Percentiles rank a stretch among this genome's conserved stretches.
Evolutionary conservation across 805 yeast species (phyloP).

Genomic region (Nematodospora valgi): DNA sequence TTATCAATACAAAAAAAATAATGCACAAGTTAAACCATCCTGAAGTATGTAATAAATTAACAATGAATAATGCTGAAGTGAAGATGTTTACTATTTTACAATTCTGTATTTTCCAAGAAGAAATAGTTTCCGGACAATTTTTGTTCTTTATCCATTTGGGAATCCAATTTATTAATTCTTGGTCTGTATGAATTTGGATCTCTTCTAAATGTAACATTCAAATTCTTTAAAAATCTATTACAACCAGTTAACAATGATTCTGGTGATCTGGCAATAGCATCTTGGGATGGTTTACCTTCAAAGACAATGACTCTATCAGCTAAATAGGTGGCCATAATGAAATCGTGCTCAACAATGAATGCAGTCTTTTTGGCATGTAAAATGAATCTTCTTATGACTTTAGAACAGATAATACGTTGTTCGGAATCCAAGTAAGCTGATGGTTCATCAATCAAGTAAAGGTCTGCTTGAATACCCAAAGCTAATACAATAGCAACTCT

Average conservation of each 20-base stretch:
- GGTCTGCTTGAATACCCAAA: constrained; percentile 92
- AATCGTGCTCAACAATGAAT: constrained; percentile 99
- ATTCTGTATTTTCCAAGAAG: constrained; percentile 73
- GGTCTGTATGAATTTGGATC: constrained; percentile 98
- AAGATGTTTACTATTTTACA: constrained; percentile 16
- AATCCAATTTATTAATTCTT: constrained; percentile 94
- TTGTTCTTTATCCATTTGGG: constrained; percentile 99
- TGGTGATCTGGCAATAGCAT: constrained; percentile 83
- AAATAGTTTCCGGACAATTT: constrained; percentile 89
- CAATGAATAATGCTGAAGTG: background rate
- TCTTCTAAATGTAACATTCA: constrained; percentile 98
- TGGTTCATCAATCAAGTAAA: constrained; percentile 97
- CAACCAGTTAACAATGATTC: constrained; percentile 96
- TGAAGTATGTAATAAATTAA: no score
- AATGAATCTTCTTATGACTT: constrained; percentile 95
- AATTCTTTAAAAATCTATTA: constrained; percentile 92
- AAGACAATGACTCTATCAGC: constrained; percentile 99
- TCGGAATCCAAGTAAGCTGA: constrained; percentile 98
- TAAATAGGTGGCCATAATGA: constrained; percentile 98
- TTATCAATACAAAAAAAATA: no score
- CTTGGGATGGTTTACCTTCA: constrained; percentile 89
- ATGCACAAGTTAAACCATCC: no score
- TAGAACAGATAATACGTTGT: constrained; percentile 98
- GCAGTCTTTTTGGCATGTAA: constrained; percentile 97
- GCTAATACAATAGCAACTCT: constrained; percentile 97